phyloP scores from a whole-genome alignment of 441 rosid genomes.

The Corymbia calophylla region DNA sequence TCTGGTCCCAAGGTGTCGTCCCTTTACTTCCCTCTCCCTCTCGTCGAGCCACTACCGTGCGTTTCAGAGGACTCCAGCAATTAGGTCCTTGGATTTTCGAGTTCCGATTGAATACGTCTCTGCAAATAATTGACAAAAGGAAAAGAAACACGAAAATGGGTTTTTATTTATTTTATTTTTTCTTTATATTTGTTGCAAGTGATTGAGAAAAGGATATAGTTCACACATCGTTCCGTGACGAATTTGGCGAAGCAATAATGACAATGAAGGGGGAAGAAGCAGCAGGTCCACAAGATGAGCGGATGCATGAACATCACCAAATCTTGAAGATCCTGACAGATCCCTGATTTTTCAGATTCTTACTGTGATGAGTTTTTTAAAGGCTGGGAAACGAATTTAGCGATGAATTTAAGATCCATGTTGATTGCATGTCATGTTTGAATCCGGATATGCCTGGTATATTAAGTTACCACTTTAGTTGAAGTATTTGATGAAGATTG shows the following conservation, averaged over 20 bases:
- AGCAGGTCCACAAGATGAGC: neutral
- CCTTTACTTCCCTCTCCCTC: too few relatives aligned
- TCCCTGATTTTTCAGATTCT: neutral
- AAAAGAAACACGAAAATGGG: neutral
- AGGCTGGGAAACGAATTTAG: too few relatives aligned
- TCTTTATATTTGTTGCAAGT: neutral
- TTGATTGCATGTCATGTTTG: too few relatives aligned
- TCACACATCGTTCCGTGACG: neutral
- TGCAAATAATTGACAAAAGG: neutral
- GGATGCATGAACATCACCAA: neutral
- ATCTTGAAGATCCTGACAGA: neutral
- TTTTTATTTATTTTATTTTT: neutral
- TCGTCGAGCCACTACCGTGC: neutral
- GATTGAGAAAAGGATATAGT: neutral
- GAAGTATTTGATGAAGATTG: too few relatives aligned
- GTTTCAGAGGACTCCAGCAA: neutral
- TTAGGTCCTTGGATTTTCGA: neutral
- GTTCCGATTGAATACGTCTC: neutral
- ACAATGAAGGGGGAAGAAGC: neutral
- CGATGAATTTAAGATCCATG: too few relatives aligned
- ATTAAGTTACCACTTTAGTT: too few relatives aligned
- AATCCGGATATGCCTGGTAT: too few relatives aligned
- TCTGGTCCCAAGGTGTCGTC: neutral
- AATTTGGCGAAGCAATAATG: neutral
- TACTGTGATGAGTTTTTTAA: neutral